Evolutionary conservation across 371 early-diverging fungal species (phyloP).

Genomic region (Mucor indicus): DNA sequence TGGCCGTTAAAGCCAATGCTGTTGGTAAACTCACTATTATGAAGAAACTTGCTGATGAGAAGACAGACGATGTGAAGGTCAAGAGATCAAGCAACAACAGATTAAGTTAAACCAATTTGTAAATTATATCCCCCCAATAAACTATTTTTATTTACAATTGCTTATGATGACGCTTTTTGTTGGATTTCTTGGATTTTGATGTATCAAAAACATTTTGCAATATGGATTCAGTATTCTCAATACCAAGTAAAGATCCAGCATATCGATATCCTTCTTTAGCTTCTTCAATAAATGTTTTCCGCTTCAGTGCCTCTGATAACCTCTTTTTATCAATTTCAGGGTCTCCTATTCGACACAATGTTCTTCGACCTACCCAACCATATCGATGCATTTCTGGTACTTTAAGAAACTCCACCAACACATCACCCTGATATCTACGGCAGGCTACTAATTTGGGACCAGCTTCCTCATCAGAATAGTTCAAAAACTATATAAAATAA

Average conservation of each 20-base stretch:
- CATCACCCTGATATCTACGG: constrained; percentile 4
- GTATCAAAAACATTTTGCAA: constrained; percentile 7
- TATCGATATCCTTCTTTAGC: constrained; percentile 36
- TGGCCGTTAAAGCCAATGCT: constrained; percentile 69
- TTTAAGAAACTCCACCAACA: constrained; percentile 17
- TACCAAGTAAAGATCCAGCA: constrained; percentile 28
- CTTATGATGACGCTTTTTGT: neutral
- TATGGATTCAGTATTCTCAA: constrained; percentile 19
- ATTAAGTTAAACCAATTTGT: no score
- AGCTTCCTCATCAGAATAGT: constrained; percentile 5
- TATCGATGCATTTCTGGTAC: constrained; percentile 30
- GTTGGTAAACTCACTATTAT: constrained; percentile 69
- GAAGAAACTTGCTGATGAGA: constrained; percentile 58
- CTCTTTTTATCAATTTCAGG: constrained; percentile 25
- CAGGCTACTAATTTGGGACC: constrained; percentile 3
- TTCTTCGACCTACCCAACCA: constrained; percentile 37
- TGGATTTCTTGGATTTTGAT: neutral
- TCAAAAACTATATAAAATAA: constrained; percentile 4
- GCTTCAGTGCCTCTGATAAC: constrained; percentile 26
- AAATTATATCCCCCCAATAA: no score
- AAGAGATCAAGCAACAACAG: no score
- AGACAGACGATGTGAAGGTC: constrained; percentile 21
- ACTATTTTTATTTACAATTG: neutral
- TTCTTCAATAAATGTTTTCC: constrained; percentile 25
- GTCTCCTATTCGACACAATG: constrained; percentile 30